Evolutionary conservation across 2,329 filamentous ascomycete genomes (phyloP).

Genomic region (Calonectria pteridis): DNA sequence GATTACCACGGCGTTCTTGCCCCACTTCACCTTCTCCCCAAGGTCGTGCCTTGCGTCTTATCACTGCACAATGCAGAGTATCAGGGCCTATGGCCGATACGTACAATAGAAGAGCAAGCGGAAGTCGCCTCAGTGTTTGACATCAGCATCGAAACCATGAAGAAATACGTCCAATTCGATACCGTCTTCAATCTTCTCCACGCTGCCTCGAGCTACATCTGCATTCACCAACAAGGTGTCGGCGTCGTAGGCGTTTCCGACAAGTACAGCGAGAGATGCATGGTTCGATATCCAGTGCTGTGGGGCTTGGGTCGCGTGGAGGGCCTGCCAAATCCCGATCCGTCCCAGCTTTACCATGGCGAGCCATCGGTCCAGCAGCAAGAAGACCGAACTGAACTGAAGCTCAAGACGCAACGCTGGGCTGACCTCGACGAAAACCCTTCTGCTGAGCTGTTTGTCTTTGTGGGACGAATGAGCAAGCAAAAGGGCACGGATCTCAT

Average conservation of each 20-base stretch:
- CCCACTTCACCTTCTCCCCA: not conserved
- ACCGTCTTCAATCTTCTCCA: not conserved
- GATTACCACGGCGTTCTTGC: not conserved
- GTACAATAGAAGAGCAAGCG: not conserved
- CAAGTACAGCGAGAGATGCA: not conserved
- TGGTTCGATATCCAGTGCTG: not conserved
- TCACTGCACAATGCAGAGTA: not conserved
- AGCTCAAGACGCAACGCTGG: not conserved
- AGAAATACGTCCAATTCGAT: not conserved
- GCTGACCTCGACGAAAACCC: not conserved
- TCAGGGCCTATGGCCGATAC: not conserved
- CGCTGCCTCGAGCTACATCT: not conserved
- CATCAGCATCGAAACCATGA: not conserved
- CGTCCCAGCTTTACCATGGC: not conserved
- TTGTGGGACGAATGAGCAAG: slow-evolving; percentile 1
- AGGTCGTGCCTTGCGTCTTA: not conserved
- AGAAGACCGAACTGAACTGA: not conserved
- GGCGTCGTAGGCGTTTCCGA: not conserved
- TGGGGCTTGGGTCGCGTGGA: not conserved
- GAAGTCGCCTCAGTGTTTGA: not conserved
- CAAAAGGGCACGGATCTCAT: not conserved
- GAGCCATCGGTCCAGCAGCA: not conserved
- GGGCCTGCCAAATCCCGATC: not conserved
- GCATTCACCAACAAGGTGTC: not conserved
- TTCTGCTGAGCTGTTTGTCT: not conserved